Evolutionary conservation across 371 early-diverging fungal genomes (phyloP).

Genomic region (Actinomortierella ambigua): DNA sequence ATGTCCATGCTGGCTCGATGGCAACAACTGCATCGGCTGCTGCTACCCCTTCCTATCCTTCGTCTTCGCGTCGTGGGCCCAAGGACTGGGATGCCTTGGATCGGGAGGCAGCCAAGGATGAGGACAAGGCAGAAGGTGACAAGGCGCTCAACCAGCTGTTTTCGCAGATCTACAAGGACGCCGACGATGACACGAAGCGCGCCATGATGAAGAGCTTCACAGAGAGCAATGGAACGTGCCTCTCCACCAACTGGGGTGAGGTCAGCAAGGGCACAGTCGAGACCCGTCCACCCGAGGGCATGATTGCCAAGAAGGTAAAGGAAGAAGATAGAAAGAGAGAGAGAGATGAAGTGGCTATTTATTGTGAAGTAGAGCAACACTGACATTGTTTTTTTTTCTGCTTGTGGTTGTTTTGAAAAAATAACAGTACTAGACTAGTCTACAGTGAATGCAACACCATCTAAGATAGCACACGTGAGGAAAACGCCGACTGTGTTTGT

Average conservation of each 20-base stretch:
- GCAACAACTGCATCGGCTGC: slow-evolving; percentile 20
- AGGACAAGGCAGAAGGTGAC: slow-evolving; percentile 87
- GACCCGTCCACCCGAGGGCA: slow-evolving; percentile 91
- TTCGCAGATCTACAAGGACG: slow-evolving; percentile 90
- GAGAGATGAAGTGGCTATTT: background rate
- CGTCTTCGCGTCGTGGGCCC: slow-evolving; percentile 49
- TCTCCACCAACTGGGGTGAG: slow-evolving; percentile 97
- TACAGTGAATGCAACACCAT: too few relatives aligned
- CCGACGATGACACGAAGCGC: slow-evolving; percentile 87
- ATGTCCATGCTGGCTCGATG: slow-evolving; percentile 49
- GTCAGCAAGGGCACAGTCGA: slow-evolving; percentile 84
- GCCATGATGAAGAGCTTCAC: slow-evolving; percentile 99
- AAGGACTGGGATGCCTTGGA: slow-evolving; percentile 87
- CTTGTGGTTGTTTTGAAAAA: background rate
- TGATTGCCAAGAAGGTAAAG: slow-evolving; percentile 78
- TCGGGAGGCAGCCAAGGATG: slow-evolving; percentile 67
- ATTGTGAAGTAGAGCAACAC: background rate
- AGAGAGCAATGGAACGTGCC: slow-evolving; percentile 94
- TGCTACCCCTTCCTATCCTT: slow-evolving; percentile 48
- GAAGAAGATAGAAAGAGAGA: background rate
- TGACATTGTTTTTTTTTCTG: background rate
- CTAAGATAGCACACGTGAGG: too few relatives aligned
- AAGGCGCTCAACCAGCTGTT: slow-evolving; percentile 88
- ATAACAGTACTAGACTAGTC: slow-evolving; percentile 1
- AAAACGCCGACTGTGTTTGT: too few relatives aligned